These are phyloP conservation scores for Collybiopsis luxurians DNA, from an alignment of 768 basidiomycete genomes.

Conservation along the genomic window DNA sequence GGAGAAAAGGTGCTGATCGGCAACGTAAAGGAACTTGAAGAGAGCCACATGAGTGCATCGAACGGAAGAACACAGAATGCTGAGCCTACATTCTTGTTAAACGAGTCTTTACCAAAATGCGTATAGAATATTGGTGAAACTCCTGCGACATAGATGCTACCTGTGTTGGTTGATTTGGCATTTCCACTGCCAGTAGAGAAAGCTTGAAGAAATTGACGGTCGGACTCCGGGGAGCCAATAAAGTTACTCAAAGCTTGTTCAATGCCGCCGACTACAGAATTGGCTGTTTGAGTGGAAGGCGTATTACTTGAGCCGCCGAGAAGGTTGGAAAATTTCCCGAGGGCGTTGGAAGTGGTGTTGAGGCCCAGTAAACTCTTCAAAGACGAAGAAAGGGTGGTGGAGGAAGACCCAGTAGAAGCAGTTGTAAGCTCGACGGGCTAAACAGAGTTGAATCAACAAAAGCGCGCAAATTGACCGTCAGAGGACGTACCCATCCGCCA, in stretches of 20 bases:
- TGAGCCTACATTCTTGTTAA: constrained; percentile 68
- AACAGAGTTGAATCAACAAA: too few species aligned
- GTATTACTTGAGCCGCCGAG: constrained; percentile 15
- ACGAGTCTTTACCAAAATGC: constrained; percentile 64
- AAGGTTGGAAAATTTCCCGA: constrained; percentile 13
- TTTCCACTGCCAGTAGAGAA: constrained; percentile 26
- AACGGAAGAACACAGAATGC: constrained; percentile 1
- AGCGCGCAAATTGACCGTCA: too few species aligned
- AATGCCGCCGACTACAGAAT: constrained; percentile 13
- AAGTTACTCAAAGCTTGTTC: constrained; percentile 32
- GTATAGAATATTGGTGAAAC: constrained; percentile 81
- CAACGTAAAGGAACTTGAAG: constrained; percentile 57
- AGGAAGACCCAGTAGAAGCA: constrained; percentile 32
- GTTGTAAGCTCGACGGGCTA: constrained; percentile 59
- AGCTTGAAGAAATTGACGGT: constrained; percentile 49
- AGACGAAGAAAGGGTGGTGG: constrained; percentile 13
- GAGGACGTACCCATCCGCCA: constrained; percentile 45
- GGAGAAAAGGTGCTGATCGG: constrained; percentile 65
- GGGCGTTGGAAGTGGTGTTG: not conserved
- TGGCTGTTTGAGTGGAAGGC: constrained; percentile 4
- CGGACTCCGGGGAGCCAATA: constrained; percentile 49
- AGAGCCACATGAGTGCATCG: not conserved
- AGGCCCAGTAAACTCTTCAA: constrained; percentile 5
- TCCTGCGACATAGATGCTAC: constrained; percentile 42
- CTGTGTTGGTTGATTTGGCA: constrained; percentile 6